Evolutionary conservation across 768 basidiomycete genomes (phyloP).

Genomic region (Fibroporia radiculosa): DNA sequence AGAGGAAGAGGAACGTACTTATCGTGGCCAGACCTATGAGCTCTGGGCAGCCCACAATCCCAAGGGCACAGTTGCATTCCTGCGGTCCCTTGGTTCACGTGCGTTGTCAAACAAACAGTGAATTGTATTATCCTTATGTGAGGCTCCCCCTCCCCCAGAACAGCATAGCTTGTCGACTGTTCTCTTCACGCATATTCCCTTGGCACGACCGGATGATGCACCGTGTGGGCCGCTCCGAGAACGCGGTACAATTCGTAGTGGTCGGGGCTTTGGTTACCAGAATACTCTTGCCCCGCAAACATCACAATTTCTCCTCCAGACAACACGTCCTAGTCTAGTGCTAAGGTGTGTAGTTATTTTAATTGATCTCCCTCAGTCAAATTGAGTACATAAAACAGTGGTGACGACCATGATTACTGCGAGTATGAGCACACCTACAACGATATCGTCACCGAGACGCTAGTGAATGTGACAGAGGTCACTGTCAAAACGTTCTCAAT

Average conservation of each 20-base stretch:
- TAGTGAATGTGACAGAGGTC: constrained; percentile 50
- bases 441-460: constrained; percentile 5
- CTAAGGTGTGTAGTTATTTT: constrained; percentile 55
- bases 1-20: constrained; percentile 52
- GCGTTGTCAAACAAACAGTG: too few relatives aligned
- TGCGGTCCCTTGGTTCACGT: constrained; percentile 28
- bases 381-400: constrained; percentile 34
- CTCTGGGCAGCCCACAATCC: constrained; percentile 38
- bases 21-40: constrained; percentile 30
- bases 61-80: constrained; percentile 44
- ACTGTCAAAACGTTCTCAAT: constrained; percentile 88
- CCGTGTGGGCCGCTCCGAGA: constrained; percentile 77
- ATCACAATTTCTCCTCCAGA: constrained; percentile 57
- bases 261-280: constrained; percentile 75
- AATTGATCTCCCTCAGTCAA: background rate
- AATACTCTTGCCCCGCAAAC: constrained; percentile 69
- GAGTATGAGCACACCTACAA: constrained; percentile 50
- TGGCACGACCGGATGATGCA: constrained; percentile 60
- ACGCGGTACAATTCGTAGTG: constrained; percentile 62
- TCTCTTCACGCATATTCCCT: constrained; percentile 85
- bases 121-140: too few relatives aligned
- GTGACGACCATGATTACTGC: constrained; percentile 96
- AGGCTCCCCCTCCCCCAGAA: constrained; percentile 3
- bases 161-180: constrained; percentile 42
- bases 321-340: constrained; percentile 56